Evolutionary conservation across 164 flowering plant species (phyloP).

Genomic region (Stephania japonica): DNA sequence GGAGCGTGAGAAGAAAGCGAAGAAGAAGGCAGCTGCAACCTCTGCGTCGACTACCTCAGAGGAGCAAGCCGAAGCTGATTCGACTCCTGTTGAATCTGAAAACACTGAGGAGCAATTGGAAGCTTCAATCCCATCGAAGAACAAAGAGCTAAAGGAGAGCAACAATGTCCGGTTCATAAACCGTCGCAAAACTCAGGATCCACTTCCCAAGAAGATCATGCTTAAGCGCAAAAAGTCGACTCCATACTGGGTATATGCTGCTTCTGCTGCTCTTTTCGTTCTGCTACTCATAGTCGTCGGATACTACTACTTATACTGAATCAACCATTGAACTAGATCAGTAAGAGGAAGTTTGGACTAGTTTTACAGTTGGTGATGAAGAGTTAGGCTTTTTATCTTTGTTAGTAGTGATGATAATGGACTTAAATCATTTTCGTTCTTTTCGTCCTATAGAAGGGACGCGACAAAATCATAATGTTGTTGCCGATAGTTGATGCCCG

Average conservation of each 20-base stretch:
- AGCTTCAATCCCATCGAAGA: constrained; percentile 32
- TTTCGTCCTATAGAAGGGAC: constrained; percentile 26
- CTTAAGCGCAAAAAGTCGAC: constrained; percentile 62
- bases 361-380: constrained; percentile 24
- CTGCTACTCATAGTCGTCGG: constrained; percentile 35
- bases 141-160: constrained; percentile 42
- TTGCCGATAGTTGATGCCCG: constrained; percentile 2
- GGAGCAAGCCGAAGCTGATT: constrained; percentile 32
- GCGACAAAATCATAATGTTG: constrained; percentile 35
- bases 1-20: constrained; percentile 79
- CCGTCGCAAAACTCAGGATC: constrained; percentile 43
- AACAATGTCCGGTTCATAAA: constrained; percentile 35
- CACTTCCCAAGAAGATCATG: constrained; percentile 48
- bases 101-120: constrained; percentile 29
- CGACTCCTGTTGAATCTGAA: constrained; percentile 39
- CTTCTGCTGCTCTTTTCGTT: constrained; percentile 37
- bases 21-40: constrained; percentile 56
- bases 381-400: constrained; percentile 14
- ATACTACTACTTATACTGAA: constrained; percentile 43
- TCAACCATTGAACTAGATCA: constrained; percentile 4
- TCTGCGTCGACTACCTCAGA: constrained; percentile 23
- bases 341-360: constrained; percentile 14
- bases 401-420: constrained; percentile 9
- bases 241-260: constrained; percentile 66
- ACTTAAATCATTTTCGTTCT: constrained; percentile 22